phyloP scores from a whole-genome alignment of 208 protist species.

The Wallacemonas collosoma region DNA sequence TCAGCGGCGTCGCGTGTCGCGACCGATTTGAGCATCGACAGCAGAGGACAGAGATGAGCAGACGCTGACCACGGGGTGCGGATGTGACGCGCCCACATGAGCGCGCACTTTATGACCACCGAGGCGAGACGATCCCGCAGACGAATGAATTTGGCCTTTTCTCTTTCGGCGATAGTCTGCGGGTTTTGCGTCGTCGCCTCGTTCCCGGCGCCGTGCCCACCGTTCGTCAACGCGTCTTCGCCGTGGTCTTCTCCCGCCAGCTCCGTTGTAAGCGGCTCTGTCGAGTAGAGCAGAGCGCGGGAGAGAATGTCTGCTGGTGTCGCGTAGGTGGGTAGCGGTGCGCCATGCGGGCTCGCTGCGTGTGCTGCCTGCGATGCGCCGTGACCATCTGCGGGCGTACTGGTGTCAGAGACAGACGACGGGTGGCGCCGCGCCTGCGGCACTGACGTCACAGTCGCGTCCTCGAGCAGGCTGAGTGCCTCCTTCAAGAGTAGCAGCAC shows the following conservation, averaged over 20 bases:
- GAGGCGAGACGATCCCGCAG: neutral
- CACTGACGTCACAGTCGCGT: neutral
- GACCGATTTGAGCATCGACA: conserved; percentile 9
- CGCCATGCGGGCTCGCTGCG: too few relatives aligned
- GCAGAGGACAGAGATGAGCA: conserved; percentile 12
- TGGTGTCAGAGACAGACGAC: too few relatives aligned
- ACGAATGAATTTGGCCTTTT: too few relatives aligned
- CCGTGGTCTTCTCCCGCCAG: neutral
- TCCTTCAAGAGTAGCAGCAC: conserved; percentile 39
- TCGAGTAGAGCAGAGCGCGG: conserved; percentile 44
- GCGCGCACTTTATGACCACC: neutral
- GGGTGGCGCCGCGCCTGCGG: neutral
- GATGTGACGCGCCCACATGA: conserved; percentile 12
- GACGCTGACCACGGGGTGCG: neutral
- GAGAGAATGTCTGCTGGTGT: conserved; percentile 52
- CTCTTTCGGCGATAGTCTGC: too few relatives aligned
- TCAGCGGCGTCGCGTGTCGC: neutral
- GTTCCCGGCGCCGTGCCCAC: too few relatives aligned
- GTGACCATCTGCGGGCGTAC: too few relatives aligned
- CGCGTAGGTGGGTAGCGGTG: neutral
- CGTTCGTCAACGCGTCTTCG: neutral
- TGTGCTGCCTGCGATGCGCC: too few relatives aligned
- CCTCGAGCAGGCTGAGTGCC: conserved; percentile 25
- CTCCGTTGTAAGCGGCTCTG: conserved; percentile 2
- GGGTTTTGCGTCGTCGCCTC: too few relatives aligned